Percentiles rank a stretch among this genome's conserved stretches.
Evolutionary conservation across 1,284 basidiomycete genomes (phyloP).

Genomic region (Cryptococcus deneoformans): DNA sequence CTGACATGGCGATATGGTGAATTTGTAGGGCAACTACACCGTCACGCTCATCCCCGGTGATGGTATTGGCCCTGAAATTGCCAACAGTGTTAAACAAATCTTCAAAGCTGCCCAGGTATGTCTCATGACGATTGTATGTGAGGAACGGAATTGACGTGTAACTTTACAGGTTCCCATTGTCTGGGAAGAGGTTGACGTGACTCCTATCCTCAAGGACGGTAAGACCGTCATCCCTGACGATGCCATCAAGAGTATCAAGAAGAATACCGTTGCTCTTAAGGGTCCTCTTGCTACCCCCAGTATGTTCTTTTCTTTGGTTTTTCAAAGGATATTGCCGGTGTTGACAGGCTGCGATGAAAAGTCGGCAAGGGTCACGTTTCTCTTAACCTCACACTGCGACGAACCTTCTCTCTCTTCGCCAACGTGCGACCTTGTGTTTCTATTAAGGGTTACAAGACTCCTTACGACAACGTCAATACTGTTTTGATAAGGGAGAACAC

Average conservation of each 20-base stretch:
- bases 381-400: slow-evolving; percentile 91
- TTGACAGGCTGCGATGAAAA: slow-evolving; percentile 31
- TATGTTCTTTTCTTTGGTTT: slow-evolving; percentile 48
- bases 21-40: slow-evolving; percentile 81
- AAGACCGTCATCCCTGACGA: slow-evolving; percentile 95
- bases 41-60: slow-evolving; percentile 38
- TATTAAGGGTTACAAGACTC: slow-evolving; percentile 95
- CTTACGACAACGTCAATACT: slow-evolving; percentile 97
- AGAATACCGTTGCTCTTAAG: slow-evolving; percentile 97
- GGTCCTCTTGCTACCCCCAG: slow-evolving; percentile 94
- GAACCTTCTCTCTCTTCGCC: slow-evolving; percentile 97
- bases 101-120: slow-evolving; percentile 78
- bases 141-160: neutral
- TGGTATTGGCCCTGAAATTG: slow-evolving; percentile 94
- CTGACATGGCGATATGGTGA: neutral
- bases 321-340: too few relatives aligned
- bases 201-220: slow-evolving; percentile 88
- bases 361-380: slow-evolving; percentile 99
- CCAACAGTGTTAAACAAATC: slow-evolving; percentile 92
- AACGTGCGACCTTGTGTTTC: slow-evolving; percentile 97
- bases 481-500: slow-evolving; percentile 99
- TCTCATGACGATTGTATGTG: slow-evolving; percentile 2
- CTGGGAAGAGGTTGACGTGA: slow-evolving; percentile 99
- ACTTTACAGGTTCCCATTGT: slow-evolving; percentile 76
- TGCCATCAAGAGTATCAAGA: slow-evolving; percentile 89